phyloP scores from a whole-genome alignment of 768 basidiomycete species.

The Podaxis carcinomalis region DNA sequence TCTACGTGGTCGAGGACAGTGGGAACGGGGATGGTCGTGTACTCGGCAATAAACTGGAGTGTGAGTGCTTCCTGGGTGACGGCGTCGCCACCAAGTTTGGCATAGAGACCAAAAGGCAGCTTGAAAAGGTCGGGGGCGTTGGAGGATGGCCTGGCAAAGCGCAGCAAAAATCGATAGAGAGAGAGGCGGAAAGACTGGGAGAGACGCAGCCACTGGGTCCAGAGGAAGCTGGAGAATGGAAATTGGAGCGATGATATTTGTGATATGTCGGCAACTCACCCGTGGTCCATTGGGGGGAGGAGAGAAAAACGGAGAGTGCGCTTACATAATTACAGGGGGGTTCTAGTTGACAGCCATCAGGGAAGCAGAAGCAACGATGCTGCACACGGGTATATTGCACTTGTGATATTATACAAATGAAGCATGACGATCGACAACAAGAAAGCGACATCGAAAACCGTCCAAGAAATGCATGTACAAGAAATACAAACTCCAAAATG shows the following conservation, averaged over 20 bases:
- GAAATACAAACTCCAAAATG: not conserved
- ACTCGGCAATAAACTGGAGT: slow-evolving; percentile 1
- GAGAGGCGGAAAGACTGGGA: not conserved
- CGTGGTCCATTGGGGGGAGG: not conserved
- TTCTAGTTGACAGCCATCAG: not conserved
- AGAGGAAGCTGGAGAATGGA: not conserved
- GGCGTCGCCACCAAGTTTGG: not conserved
- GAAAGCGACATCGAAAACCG: not conserved
- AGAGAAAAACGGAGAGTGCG: not conserved
- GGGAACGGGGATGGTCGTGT: slow-evolving; percentile 9
- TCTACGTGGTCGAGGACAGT: slow-evolving; percentile 8
- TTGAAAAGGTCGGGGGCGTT: not conserved
- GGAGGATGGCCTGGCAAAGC: not conserved
- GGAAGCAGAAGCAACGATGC: not conserved
- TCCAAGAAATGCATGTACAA: slow-evolving; percentile 6
- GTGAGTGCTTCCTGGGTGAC: slow-evolving; percentile 7
- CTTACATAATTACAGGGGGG: slow-evolving; percentile 2
- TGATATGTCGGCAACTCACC: not conserved
- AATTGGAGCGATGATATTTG: not conserved
- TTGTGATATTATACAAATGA: slow-evolving; percentile 5
- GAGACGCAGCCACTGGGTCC: not conserved
- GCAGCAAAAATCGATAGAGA: not conserved
- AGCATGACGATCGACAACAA: not conserved
- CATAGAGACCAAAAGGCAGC: slow-evolving; percentile 11
- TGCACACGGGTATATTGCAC: slow-evolving; percentile 9